These are phyloP conservation scores for Coffea humblotiana DNA, from an alignment of 305 asterid genomes.

Conservation along the genomic window DNA sequence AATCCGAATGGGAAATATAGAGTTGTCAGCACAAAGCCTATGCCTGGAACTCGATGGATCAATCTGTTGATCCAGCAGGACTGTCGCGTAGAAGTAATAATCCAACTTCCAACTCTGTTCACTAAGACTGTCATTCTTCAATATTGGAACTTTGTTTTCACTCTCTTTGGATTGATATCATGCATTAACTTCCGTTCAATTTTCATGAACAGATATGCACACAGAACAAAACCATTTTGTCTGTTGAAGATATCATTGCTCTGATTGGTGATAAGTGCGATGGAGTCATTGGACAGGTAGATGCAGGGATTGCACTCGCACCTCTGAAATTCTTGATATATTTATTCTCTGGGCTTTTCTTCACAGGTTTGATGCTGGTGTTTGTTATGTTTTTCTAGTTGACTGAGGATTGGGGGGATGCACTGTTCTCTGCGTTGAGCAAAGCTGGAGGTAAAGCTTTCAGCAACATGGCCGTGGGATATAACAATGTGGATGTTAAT, in stretches of 20 bases:
- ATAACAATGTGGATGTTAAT: slow-evolving; percentile 86
- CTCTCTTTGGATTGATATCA: neutral
- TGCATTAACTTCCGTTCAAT: neutral
- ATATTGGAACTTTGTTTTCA: neutral
- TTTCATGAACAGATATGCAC: slow-evolving; percentile 64
- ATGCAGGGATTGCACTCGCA: neutral
- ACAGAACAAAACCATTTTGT: slow-evolving; percentile 76
- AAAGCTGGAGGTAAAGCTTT: slow-evolving; percentile 93
- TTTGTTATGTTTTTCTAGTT: slow-evolving; percentile 39
- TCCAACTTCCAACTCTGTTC: neutral
- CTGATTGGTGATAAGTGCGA: slow-evolving; percentile 81
- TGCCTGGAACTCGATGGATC: slow-evolving; percentile 98
- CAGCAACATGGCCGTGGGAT: slow-evolving; percentile 99
- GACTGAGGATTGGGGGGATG: slow-evolving; percentile 96
- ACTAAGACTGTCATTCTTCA: neutral
- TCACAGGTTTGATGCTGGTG: neutral
- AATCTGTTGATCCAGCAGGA: slow-evolving; percentile 77
- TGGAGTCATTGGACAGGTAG: slow-evolving; percentile 96
- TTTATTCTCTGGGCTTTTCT: neutral
- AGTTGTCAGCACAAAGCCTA: slow-evolving; percentile 85
- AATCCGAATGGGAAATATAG: slow-evolving; percentile 91
- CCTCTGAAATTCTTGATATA: neutral
- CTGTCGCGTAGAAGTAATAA: slow-evolving; percentile 82
- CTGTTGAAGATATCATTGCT: slow-evolving; percentile 82
- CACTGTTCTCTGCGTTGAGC: slow-evolving; percentile 81